A percentile compares a stretch with the other conserved stretches of the same genome.
phyloP scores from a whole-genome alignment of 192 early-diverging fungal species.

The Backusella sp. region DNA sequence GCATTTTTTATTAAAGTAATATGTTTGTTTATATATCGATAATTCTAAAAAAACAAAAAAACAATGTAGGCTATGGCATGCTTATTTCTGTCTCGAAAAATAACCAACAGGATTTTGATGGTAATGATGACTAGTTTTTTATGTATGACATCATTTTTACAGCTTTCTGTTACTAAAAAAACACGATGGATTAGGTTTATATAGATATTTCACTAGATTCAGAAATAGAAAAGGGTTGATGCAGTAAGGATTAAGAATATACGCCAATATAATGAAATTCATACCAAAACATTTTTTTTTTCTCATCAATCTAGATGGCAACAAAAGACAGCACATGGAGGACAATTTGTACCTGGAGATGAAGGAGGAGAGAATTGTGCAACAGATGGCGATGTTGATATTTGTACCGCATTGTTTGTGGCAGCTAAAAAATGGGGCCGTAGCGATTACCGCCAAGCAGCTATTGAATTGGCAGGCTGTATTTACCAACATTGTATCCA shows the following conservation, averaged over 20 bases:
- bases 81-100: constrained; percentile 49
- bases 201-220: constrained; percentile 48
- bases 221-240: constrained; percentile 46
- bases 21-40: background rate
- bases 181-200: constrained; percentile 21
- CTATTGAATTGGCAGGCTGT: constrained; percentile 38
- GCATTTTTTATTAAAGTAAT: background rate
- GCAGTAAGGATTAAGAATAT: constrained; percentile 24
- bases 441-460: constrained; percentile 44
- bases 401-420: constrained; percentile 51
- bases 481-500: constrained; percentile 54
- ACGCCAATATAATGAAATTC: background rate
- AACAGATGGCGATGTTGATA: constrained; percentile 56
- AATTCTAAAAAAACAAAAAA: background rate
- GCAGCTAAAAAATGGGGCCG: constrained; percentile 45
- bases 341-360: constrained; percentile 41
- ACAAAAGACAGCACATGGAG: constrained; percentile 38
- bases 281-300: background rate
- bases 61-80: constrained; percentile 50
- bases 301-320: constrained; percentile 39
- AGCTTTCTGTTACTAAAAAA: background rate
- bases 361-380: constrained; percentile 52
- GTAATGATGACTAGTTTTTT: constrained; percentile 4
- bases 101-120: constrained; percentile 56
- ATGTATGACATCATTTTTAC: background rate